Base-by-base conservation (phyloP, 805 yeast genomes). In the Nakazawaea ernobii region DNA sequence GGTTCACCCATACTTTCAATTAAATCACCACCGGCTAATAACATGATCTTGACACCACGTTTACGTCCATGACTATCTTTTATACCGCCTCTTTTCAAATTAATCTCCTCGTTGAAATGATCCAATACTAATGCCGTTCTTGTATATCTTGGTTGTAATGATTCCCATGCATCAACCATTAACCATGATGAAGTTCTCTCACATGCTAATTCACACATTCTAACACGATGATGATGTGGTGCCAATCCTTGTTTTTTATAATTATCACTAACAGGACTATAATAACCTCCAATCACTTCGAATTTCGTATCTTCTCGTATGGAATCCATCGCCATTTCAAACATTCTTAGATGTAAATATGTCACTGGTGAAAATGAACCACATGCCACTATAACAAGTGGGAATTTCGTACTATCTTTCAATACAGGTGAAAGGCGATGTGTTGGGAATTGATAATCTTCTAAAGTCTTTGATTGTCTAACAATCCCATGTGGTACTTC, bases 1-100 rank as follows among this genome's bases (percentile, higher is more conserved):
- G 99, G 98, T 66, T 94, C 99, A n/a, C 99, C 99, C 98, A 94
- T 94, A 39, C 95, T 84, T 65, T 94, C 99, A 46, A 94, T 94
- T 56, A 94, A 75, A 66, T 94, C 99, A 38, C 99, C 99, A 44
- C 99, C 99, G 0, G 99, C 99, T 36, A 94, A 71, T 47, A 94
- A 74, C 98, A 94, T 92, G 58, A 94, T 84, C 63, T 92, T 92
- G 46, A 86, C 96, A 24, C 96, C 97, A 48, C 89, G 74, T 50
- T 70, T 77, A 46, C 68, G 72, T 8, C 87, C 86, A 39, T 73
- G 69, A 6, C 74, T 70, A 8, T 80, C 79, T 52, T 65, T 59
- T 13, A 94, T 81, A 13, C 99, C 99, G 17, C 95, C 91, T 49
- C 96, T 71, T 61, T 86, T 87, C 51, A 90, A 80, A 63, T 94